Evolutionary conservation across 106 monocot genomes (phyloP).

Genomic region (Xerophyta viscosa): DNA sequence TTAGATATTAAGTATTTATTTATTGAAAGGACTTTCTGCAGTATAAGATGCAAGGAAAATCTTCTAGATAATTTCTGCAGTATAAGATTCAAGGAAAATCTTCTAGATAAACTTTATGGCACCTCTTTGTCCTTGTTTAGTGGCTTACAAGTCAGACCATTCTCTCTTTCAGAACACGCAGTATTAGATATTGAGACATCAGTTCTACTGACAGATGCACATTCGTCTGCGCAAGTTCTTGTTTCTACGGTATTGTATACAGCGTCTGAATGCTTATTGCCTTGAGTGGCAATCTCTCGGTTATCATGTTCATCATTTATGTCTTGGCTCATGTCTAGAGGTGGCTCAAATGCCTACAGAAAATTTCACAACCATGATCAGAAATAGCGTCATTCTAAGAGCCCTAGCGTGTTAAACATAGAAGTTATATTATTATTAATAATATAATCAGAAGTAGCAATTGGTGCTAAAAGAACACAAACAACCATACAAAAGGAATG

Average conservation of each 20-base stretch:
- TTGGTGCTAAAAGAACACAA: too few relatives aligned
- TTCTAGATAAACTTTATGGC: neutral
- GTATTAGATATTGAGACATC: conserved; percentile 4
- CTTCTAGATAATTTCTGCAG: neutral
- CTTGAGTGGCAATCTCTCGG: conserved; percentile 11
- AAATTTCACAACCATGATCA: neutral
- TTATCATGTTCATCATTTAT: conserved; percentile 36
- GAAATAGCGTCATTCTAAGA: neutral
- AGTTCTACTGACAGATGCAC: conserved; percentile 7
- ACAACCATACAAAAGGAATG: neutral
- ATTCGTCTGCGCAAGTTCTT: conserved; percentile 7
- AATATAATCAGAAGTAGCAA: too few relatives aligned
- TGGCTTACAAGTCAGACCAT: neutral
- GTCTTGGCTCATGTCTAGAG: conserved; percentile 75
- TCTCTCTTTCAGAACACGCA: neutral
- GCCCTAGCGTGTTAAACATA: too few relatives aligned
- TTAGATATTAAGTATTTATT: too few relatives aligned
- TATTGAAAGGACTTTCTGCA: too few relatives aligned
- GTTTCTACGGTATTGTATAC: conserved; percentile 10
- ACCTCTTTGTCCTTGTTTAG: conserved; percentile 24
- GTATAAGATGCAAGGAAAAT: neutral
- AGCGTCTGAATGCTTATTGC: conserved; percentile 15
- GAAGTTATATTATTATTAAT: too few relatives aligned
- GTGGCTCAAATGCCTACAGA: conserved; percentile 93
- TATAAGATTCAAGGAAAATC: neutral